These are phyloP conservation scores for Suillus alpinus DNA, from an alignment of 768 basidiomycete genomes.

Conservation along the genomic window DNA sequence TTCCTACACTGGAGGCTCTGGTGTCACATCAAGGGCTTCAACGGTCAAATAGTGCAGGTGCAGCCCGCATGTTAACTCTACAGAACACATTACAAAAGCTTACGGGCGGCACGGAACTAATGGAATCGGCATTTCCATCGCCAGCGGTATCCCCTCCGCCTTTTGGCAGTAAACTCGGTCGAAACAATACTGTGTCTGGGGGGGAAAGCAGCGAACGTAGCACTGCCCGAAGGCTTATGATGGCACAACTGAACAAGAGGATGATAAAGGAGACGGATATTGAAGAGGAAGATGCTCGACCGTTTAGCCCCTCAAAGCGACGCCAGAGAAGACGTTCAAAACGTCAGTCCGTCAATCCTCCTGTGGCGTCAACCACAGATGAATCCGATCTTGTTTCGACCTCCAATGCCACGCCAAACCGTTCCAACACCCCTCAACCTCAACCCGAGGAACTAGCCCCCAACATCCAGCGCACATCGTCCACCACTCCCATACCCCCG, in stretches of 20 bases:
- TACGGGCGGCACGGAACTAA: constrained; percentile 59
- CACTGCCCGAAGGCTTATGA: constrained; percentile 66
- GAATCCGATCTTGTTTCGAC: constrained; percentile 42
- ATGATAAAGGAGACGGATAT: constrained; percentile 56
- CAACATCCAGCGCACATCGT: constrained; percentile 26
- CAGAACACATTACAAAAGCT: constrained; percentile 63
- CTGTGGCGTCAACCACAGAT: constrained; percentile 41
- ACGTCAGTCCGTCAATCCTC: constrained; percentile 35
- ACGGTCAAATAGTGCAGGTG: constrained; percentile 79
- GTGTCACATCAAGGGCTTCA: constrained; percentile 62
- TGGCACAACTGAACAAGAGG: constrained; percentile 58
- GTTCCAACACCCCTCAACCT: constrained; percentile 52
- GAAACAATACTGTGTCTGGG: constrained; percentile 82
- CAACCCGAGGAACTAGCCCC: constrained; percentile 16
- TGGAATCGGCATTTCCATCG: constrained; percentile 50
- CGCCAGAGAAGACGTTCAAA: constrained; percentile 51
- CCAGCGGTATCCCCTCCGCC: constrained; percentile 48
- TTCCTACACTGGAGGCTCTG: constrained; percentile 77
- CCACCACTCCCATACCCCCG: constrained; percentile 29
- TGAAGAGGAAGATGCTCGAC: constrained; percentile 45
- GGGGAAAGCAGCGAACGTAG: constrained; percentile 55
- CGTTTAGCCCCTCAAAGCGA: constrained; percentile 47
- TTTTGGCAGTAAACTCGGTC: constrained; percentile 43
- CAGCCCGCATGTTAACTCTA: constrained; percentile 81
- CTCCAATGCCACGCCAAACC: constrained; percentile 59